Evolutionary conservation across 2,329 filamentous ascomycete species (phyloP), one percentile per base, ranked within the genome.

Genomic region (Acarospora socialis): DNA sequence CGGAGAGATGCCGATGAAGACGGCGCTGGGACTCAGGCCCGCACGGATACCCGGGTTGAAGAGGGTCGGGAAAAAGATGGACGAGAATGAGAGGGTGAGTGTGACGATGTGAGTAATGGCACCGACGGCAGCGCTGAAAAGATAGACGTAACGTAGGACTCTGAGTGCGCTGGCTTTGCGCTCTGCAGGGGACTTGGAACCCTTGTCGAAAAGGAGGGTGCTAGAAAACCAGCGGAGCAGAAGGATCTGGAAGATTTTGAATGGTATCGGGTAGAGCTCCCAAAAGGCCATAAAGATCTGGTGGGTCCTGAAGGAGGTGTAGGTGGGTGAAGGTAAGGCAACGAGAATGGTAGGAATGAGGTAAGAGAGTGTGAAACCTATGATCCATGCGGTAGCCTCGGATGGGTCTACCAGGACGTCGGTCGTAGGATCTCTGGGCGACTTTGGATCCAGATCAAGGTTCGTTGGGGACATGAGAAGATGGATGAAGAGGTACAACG

Each of bases 211-310:
- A 3, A 37, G 39, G 12, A 40, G 30, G 15, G 48, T 47, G 13
- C 47, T 44, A 18, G 42, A 35, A 29, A 44, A 42, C 35, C 48
- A 38, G 5, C 43, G 40, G 8, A 46, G 38, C 13, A 47, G 43
- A 31, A 48, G 4, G 23, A 43, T 24, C 4, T 59, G 54, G n/a
- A 59, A 40, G 7, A 63, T 30, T 3, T 55, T 54, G 5, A 64
- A 55, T 44, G 56, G 62, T 12, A 63, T 43, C 0, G 66, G 63
- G 48, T 65, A 69, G 3, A 56, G 48, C 39, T 69, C 64, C 62
- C 66, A 68, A 27, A 61, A 40, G 1, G 61, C 60, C 16, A 65
- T 61, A 34, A 59, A 54, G 14, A 51, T 50, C 42, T 68, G 65
- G 39, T 65, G 66, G 8, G 51, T 48, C n/a, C 54, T 47, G 10